Conservation (phyloP, 306 rosid species). For the Corylus heterophylla region DNA sequence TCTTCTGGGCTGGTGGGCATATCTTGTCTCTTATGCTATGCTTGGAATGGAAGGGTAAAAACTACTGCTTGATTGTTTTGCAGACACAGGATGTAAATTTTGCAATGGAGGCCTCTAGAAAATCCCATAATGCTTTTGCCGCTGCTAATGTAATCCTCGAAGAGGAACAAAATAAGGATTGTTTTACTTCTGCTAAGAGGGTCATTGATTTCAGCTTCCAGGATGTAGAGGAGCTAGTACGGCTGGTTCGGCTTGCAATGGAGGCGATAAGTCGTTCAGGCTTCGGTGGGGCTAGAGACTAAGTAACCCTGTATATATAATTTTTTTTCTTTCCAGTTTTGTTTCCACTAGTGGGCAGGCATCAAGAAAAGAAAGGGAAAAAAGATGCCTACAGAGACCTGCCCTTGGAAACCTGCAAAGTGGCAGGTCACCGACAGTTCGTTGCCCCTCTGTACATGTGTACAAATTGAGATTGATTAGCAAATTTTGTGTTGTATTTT, state of each 20-base stretch:
- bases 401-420: conserved; percentile 45
- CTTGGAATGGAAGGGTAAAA: conserved; percentile 24
- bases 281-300: conserved; percentile 63
- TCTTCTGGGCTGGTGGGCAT: conserved; percentile 14
- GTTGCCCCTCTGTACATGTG: conserved; percentile 69
- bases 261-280: conserved; percentile 58
- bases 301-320: conserved; percentile 59
- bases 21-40: conserved; percentile 4
- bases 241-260: conserved; percentile 56
- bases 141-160: conserved; percentile 44
- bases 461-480: conserved; percentile 75
- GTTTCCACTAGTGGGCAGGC: conserved; percentile 39
- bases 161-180: conserved; percentile 53
- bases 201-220: conserved; percentile 84
- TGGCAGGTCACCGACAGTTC: conserved; percentile 35
- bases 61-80: conserved; percentile 27
- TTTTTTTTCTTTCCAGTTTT: conserved; percentile 27
- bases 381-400: conserved; percentile 30
- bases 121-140: conserved; percentile 55
- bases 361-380: conserved; percentile 35
- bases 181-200: conserved; percentile 53
- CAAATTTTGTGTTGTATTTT: conserved; percentile 52
- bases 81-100: conserved; percentile 61
- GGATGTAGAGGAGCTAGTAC: conserved; percentile 66
- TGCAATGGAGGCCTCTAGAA: conserved; percentile 74